phyloP scores from a whole-genome alignment of 2,329 filamentous ascomycete genomes.

The Calonectria multiphialidica region DNA sequence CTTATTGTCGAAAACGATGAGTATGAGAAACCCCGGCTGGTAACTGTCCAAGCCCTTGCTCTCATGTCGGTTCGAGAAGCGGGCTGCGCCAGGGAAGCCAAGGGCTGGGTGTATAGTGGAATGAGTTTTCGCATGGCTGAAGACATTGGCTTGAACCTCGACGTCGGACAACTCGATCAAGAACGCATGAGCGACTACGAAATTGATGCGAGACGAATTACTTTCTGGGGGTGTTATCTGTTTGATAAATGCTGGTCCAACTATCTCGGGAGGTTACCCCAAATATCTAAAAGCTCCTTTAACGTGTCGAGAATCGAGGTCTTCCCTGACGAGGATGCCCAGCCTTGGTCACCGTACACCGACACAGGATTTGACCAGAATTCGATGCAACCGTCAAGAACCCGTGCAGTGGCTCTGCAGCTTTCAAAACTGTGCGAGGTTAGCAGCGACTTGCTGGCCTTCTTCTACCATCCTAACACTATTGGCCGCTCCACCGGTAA shows the following conservation, averaged over 20 bases:
- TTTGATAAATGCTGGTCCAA: conserved; percentile 99
- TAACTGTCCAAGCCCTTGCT: conserved; percentile 92
- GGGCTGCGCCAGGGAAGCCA: conserved; percentile 92
- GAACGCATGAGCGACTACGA: conserved; percentile 80
- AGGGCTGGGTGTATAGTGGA: conserved; percentile 98
- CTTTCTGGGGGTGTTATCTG: conserved; percentile 98
- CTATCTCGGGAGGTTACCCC: conserved; percentile 91
- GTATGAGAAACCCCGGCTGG: conserved; percentile 88
- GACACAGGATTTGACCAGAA: conserved; percentile 83
- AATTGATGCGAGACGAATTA: conserved; percentile 88
- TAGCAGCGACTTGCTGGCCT: conserved; percentile 87
- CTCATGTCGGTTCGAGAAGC: conserved; percentile 97
- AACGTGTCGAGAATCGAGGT: conserved; percentile 92
- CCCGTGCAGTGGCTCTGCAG: conserved; percentile 84
- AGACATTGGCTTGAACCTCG: conserved; percentile 91
- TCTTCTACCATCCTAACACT: conserved; percentile 89
- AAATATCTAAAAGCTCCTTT: conserved; percentile 82
- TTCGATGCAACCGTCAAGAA: conserved; percentile 83
- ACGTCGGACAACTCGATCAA: conserved; percentile 75
- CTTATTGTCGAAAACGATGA: conserved; percentile 92
- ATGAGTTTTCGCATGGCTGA: conserved; percentile 99
- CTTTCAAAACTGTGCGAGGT: conserved; percentile 91
- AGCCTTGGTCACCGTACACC: conserved; percentile 89
- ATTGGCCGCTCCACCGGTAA: conserved; percentile 77
- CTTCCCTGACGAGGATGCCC: conserved; percentile 88